These are phyloP conservation scores for Pythium coloratum DNA, from an alignment of 352 stramenopile species.

Conservation along the genomic window DNA sequence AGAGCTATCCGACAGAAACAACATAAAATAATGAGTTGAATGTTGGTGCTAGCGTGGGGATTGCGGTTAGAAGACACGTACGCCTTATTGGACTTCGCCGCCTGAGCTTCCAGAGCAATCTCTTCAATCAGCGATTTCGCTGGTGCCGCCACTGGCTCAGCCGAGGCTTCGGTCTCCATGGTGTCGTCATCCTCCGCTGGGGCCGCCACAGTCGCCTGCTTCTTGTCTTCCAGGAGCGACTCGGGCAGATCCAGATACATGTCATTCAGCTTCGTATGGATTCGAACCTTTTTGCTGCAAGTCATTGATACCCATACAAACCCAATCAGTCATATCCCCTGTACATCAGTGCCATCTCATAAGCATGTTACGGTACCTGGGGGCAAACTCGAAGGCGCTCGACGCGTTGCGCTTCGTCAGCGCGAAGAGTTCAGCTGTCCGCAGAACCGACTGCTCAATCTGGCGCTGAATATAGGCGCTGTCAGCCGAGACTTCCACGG, in stretches of 20 bases:
- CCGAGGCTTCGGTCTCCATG: slow-evolving; percentile 11
- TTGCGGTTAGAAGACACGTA: slow-evolving; percentile 25
- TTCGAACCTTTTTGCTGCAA: slow-evolving; percentile 68
- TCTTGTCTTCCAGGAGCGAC: slow-evolving; percentile 46
- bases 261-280: slow-evolving; percentile 63
- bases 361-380: slow-evolving; percentile 36
- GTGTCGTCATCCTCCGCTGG: background rate
- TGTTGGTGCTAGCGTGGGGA: background rate
- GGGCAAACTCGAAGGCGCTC: slow-evolving; percentile 51
- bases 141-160: slow-evolving; percentile 1
- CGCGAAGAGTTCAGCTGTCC: slow-evolving; percentile 69
- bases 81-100: slow-evolving; percentile 53
- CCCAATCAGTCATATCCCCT: background rate
- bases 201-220: slow-evolving; percentile 12
- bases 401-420: slow-evolving; percentile 57
- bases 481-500: background rate
- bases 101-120: slow-evolving; percentile 56
- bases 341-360: background rate
- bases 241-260: slow-evolving; percentile 59
- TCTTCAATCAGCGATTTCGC: slow-evolving; percentile 47
- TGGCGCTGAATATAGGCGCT: slow-evolving; percentile 32
- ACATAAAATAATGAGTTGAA: background rate
- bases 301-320: background rate
- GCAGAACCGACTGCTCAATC: slow-evolving; percentile 66
- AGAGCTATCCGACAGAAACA: background rate